Conservation (phyloP, 306 rosid genomes). For the Castanopsis chinensis region DNA sequence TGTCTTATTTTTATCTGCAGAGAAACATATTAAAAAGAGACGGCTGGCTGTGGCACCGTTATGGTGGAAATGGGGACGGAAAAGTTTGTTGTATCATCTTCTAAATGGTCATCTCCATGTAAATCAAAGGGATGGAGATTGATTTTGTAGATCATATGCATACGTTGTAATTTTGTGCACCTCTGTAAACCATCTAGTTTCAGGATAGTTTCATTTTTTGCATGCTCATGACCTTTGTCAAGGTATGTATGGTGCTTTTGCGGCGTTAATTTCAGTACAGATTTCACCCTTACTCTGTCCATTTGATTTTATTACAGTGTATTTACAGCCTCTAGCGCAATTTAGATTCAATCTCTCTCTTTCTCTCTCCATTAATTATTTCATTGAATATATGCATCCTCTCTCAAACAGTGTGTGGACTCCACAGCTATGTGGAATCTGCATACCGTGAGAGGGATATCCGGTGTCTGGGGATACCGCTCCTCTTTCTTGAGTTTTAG, state of each 20-base stretch:
- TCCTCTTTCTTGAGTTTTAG: too few relatives aligned
- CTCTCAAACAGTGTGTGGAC: too few relatives aligned
- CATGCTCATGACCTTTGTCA: neutral
- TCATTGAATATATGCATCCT: too few relatives aligned
- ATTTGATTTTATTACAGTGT: neutral
- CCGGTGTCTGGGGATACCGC: too few relatives aligned
- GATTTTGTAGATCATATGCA: slow-evolving; percentile 27
- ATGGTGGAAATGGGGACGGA: slow-evolving; percentile 58
- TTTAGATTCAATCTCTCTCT: neutral
- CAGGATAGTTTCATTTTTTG: slow-evolving; percentile 21
- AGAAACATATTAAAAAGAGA: slow-evolving; percentile 45
- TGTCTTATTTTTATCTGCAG: slow-evolving; percentile 30
- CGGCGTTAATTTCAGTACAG: neutral
- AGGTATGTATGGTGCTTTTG: neutral
- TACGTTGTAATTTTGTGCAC: slow-evolving; percentile 31
- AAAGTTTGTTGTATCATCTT: slow-evolving; percentile 34
- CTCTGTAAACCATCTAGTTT: slow-evolving; percentile 38
- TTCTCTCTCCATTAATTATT: neutral
- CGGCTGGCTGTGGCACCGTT: slow-evolving; percentile 35
- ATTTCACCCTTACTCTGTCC: neutral
- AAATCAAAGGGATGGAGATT: slow-evolving; percentile 35
- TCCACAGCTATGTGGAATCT: too few relatives aligned
- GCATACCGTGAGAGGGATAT: too few relatives aligned
- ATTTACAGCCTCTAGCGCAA: neutral
- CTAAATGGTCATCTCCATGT: slow-evolving; percentile 35